Percentiles rank a stretch among this genome's conserved stretches.
These are phyloP conservation scores for Cladorrhinum sp. DNA, from an alignment of 2,329 filamentous ascomycete genomes.

Conservation along the genomic window DNA sequence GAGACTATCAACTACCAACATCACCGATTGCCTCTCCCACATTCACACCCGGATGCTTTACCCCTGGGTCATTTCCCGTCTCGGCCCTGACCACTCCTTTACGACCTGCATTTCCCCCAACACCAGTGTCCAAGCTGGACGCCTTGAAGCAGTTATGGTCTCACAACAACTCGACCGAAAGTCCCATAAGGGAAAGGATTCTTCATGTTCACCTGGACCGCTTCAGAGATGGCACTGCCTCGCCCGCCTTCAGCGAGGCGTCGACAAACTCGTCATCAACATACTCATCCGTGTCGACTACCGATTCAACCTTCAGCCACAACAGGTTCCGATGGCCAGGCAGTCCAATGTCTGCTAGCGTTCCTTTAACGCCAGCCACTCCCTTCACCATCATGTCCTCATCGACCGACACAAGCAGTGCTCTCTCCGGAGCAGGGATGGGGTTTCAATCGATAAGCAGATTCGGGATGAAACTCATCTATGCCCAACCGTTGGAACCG, in stretches of 20 bases:
- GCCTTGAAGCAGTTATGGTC: conserved; percentile 40
- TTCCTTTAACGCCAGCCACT: conserved; percentile 48
- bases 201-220: conserved; percentile 24
- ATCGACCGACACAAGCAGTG: conserved; percentile 27
- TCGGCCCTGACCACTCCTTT: conserved; percentile 19
- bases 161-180: conserved; percentile 32
- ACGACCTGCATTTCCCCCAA: conserved; percentile 19
- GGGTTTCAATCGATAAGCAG: conserved; percentile 31
- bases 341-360: conserved; percentile 36
- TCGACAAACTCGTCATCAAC: conserved; percentile 29
- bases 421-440: conserved; percentile 23
- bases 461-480: conserved; percentile 51
- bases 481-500: conserved; percentile 44
- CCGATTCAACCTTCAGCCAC: conserved; percentile 24
- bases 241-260: conserved; percentile 34
- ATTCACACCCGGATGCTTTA: conserved; percentile 15
- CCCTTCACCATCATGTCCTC: conserved; percentile 37
- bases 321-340: conserved; percentile 32
- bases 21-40: conserved; percentile 21
- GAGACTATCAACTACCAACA: conserved; percentile 21
- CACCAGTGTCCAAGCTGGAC: conserved; percentile 31
- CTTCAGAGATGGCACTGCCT: conserved; percentile 30
- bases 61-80: conserved; percentile 16
- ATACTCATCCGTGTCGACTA: conserved; percentile 24
- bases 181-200: conserved; percentile 29